phyloP scores from a whole-genome alignment of 257 asterid genomes.

The Salvia splendens region DNA sequence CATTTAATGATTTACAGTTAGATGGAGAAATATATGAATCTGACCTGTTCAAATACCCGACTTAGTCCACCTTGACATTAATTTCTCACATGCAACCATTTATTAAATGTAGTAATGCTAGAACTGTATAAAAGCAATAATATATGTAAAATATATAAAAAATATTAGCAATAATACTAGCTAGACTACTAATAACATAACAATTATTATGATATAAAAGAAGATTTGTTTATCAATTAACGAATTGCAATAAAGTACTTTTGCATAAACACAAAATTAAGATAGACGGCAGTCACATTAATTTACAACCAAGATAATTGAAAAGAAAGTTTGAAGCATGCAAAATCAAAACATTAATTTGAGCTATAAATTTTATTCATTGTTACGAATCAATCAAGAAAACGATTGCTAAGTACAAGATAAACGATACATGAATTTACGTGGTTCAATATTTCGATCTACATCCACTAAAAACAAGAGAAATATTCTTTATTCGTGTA shows the following conservation, averaged over 20 bases:
- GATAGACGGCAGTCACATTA: not conserved
- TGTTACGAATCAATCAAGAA: no score
- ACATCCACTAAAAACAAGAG: no score
- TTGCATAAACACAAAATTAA: not conserved
- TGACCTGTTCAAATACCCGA: conserved; percentile 14
- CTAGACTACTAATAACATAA: not conserved
- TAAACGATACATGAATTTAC: no score
- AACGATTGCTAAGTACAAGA: no score
- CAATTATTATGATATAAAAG: not conserved
- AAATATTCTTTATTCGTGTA: no score
- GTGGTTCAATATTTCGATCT: no score
- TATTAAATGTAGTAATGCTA: not conserved
- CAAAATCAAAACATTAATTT: not conserved
- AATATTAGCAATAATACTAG: not conserved
- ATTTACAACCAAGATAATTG: not conserved
- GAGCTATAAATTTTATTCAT: not conserved
- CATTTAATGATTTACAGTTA: conserved; percentile 21
- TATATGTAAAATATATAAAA: not conserved
- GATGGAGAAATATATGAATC: conserved; percentile 5
- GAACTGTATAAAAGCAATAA: no score
- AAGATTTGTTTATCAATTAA: not conserved
- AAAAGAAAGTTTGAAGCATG: not conserved
- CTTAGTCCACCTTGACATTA: conserved; percentile 22
- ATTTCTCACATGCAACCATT: conserved; percentile 26
- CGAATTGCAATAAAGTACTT: not conserved